A percentile compares a stretch with the other conserved stretches of the same genome.
Evolutionary conservation across 768 basidiomycete species (phyloP).

Genomic region (Peribolospora baueri): DNA sequence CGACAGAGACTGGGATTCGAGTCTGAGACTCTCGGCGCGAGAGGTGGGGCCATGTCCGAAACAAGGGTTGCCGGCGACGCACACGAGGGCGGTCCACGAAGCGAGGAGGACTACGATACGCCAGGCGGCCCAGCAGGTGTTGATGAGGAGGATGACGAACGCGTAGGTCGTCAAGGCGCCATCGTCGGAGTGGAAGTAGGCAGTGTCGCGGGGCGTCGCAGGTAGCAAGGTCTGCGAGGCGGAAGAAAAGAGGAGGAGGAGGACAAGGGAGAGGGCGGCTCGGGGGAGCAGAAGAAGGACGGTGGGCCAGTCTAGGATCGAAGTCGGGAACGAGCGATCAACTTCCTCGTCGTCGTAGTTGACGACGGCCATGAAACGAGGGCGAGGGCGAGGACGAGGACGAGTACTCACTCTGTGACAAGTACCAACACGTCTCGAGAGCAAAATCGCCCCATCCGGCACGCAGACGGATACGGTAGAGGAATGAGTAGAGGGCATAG

Average conservation of each 20-base stretch:
- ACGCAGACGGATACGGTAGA: neutral
- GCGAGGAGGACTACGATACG: constrained; percentile 2
- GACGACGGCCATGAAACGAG: too few species aligned
- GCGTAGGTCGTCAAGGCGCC: constrained; percentile 5
- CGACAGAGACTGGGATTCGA: too few species aligned
- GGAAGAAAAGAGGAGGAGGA: constrained; percentile 6
- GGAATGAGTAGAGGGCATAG: neutral
- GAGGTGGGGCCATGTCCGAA: too few species aligned
- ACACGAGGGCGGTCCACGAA: neutral
- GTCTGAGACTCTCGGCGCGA: too few species aligned
- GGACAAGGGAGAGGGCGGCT: constrained; percentile 6
- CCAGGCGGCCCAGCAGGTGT: constrained; percentile 5
- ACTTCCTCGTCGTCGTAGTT: too few species aligned
- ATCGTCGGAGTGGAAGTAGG: constrained; percentile 2
- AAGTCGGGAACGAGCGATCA: neutral
- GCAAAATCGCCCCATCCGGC: constrained; percentile 1
- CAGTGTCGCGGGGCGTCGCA: neutral
- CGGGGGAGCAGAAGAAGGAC: constrained; percentile 7
- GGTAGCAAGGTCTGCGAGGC: neutral
- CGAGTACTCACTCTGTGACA: constrained; percentile 3
- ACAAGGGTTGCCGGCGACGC: neutral
- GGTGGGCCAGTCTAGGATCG: constrained; percentile 11
- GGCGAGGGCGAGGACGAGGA: too few species aligned
- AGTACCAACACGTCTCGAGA: constrained; percentile 2
- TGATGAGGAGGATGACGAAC: constrained; percentile 2